Evolutionary conservation across 2,329 filamentous ascomycete species (phyloP).

Genomic region (Canariomyces notabilis): DNA sequence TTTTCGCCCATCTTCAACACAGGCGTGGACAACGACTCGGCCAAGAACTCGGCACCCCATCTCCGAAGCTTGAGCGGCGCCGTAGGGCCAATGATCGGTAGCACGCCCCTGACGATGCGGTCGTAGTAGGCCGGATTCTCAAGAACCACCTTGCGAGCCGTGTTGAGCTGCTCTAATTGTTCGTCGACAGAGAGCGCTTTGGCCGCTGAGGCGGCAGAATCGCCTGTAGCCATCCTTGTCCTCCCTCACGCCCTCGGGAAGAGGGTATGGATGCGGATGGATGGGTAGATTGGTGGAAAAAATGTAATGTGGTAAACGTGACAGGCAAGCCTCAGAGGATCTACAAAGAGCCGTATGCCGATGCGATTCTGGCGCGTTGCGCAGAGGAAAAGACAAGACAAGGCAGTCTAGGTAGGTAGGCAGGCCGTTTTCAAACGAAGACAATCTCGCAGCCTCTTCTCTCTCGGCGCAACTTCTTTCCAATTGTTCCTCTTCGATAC

Average conservation of each 20-base stretch:
- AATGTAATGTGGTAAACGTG: neutral
- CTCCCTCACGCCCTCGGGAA: neutral
- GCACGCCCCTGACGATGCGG: conserved; percentile 83
- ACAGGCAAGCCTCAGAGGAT: conserved; percentile 13
- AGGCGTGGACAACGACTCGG: conserved; percentile 94
- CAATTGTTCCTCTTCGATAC: neutral
- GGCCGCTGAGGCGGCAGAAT: conserved; percentile 22
- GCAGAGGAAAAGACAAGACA: conserved; percentile 5
- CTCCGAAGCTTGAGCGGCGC: conserved; percentile 75
- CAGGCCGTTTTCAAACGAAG: conserved; percentile 6
- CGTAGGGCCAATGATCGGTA: conserved; percentile 79
- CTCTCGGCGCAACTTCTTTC: neutral
- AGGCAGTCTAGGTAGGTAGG: conserved; percentile 8
- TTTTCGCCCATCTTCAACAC: conserved; percentile 72
- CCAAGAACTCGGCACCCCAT: conserved; percentile 95
- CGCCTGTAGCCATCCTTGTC: conserved; percentile 46
- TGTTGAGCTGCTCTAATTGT: conserved; percentile 82
- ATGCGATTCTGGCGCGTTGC: neutral
- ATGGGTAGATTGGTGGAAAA: neutral
- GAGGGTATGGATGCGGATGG: neutral
- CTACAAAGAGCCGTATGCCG: conserved; percentile 11
- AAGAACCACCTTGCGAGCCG: conserved; percentile 84
- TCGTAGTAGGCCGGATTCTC: conserved; percentile 83
- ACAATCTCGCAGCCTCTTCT: neutral
- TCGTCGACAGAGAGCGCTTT: conserved; percentile 56